Percentiles rank a stretch among this genome's conserved stretches.
Conservation (phyloP, 768 basidiomycete species). For the Scleroderma citrinum region DNA sequence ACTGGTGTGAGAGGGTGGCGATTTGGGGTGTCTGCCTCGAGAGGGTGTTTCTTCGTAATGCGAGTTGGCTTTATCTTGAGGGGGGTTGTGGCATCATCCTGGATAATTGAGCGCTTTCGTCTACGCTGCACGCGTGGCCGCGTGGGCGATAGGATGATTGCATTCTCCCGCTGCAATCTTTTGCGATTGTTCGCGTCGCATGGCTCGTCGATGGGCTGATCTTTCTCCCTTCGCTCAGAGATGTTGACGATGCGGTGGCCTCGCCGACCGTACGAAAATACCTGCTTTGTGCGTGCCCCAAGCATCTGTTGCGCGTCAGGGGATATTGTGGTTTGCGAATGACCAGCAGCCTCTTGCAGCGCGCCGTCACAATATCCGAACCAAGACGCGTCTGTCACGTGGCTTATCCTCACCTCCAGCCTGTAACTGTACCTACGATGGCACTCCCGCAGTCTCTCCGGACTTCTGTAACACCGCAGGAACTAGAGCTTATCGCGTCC, state of each 20-base stretch:
- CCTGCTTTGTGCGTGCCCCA: conserved; percentile 56
- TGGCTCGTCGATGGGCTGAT: conserved; percentile 27
- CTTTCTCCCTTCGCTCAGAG: conserved; percentile 27
- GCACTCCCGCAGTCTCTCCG: conserved; percentile 70
- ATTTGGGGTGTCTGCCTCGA: conserved; percentile 13
- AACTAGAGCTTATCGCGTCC: conserved; percentile 84
- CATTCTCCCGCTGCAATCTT: conserved; percentile 18
- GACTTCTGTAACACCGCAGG: conserved; percentile 70
- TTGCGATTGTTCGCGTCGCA: conserved; percentile 15
- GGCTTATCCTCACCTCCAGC: background rate
- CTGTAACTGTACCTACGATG: too few relatives aligned
- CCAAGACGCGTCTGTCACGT: conserved; percentile 19
- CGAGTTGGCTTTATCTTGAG: conserved; percentile 7
- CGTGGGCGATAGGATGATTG: conserved; percentile 17
- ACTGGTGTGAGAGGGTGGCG: conserved; percentile 39
- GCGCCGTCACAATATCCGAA: too few relatives aligned
- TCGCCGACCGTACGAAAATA: conserved; percentile 61
- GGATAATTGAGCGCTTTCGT: conserved; percentile 18
- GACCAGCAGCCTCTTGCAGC: too few relatives aligned
- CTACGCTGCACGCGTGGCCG: conserved; percentile 10
- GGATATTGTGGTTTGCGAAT: background rate
- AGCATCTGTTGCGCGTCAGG: conserved; percentile 40
- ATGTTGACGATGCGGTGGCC: conserved; percentile 53
- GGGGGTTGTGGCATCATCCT: conserved; percentile 24
- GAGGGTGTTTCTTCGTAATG: conserved; percentile 11